Percentiles rank a stretch among this genome's conserved stretches.
These are phyloP conservation scores for Pythium oligandrum DNA, from an alignment of 352 stramenopile genomes.

Conservation along the genomic window DNA sequence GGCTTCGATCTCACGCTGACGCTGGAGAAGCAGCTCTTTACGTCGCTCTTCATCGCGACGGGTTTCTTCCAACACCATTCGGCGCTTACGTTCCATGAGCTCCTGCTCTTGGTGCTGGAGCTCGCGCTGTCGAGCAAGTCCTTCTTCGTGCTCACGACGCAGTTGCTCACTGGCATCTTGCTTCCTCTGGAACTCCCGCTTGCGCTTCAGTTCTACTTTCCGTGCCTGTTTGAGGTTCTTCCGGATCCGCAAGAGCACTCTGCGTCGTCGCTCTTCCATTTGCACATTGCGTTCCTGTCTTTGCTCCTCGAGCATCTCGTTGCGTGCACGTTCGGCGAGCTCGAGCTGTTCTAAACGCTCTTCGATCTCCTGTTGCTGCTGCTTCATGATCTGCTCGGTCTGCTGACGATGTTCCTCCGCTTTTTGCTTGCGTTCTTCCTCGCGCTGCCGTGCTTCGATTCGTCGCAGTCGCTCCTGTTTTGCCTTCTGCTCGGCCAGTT, in stretches of 20 bases:
- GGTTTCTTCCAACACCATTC: conserved; percentile 63
- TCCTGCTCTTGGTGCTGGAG: conserved; percentile 64
- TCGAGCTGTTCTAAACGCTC: conserved; percentile 54
- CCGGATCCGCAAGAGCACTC: conserved; percentile 56
- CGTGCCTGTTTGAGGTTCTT: conserved; percentile 68
- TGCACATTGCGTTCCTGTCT: conserved; percentile 50
- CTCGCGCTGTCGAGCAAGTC: conserved; percentile 47
- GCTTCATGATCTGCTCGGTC: conserved; percentile 46
- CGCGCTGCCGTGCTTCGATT: conserved; percentile 60
- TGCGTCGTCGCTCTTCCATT: conserved; percentile 57
- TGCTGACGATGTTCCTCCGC: conserved; percentile 63
- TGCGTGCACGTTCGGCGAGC: conserved; percentile 54
- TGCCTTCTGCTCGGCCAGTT: conserved; percentile 73
- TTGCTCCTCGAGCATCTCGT: conserved; percentile 74
- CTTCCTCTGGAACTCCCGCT: conserved; percentile 59
- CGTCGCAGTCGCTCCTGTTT: conserved; percentile 59
- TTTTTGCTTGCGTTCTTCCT: conserved; percentile 72
- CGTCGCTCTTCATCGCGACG: conserved; percentile 68
- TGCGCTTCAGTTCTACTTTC: conserved; percentile 56
- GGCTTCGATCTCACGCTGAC: conserved; percentile 61
- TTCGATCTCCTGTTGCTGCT: conserved; percentile 67
- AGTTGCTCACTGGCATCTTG: conserved; percentile 51
- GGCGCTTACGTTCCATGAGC: conserved; percentile 63
- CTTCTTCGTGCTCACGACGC: conserved; percentile 54
- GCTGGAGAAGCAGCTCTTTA: conserved; percentile 58